Percentiles rank a stretch among this genome's conserved stretches.
Evolutionary conservation across 345 rosid genomes (phyloP).

Genomic region (Pistacia atlantica): DNA sequence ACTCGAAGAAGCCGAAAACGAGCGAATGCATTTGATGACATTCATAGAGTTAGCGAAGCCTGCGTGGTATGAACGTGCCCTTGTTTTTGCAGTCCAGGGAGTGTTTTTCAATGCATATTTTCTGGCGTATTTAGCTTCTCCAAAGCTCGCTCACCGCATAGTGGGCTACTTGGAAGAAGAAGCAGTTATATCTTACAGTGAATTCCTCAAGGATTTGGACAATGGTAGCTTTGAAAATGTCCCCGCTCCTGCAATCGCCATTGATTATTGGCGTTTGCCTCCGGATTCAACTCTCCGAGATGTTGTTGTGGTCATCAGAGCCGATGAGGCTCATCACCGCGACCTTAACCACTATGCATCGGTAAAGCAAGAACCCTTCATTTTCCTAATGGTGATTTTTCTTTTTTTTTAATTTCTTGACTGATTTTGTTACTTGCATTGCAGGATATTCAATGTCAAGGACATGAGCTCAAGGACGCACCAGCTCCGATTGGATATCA

Average conservation of each 20-base stretch:
- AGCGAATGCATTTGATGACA: constrained; percentile 74
- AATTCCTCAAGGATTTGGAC: constrained; percentile 58
- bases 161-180: constrained; percentile 67
- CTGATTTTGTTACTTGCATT: neutral
- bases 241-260: constrained; percentile 66
- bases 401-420: neutral
- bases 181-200: constrained; percentile 60
- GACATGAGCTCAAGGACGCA: constrained; percentile 52
- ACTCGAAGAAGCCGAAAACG: constrained; percentile 67
- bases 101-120: constrained; percentile 62
- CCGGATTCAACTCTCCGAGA: constrained; percentile 55
- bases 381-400: neutral
- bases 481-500: constrained; percentile 63
- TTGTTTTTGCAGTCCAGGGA: constrained; percentile 62
- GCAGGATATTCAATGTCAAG: constrained; percentile 63
- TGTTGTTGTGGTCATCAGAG: constrained; percentile 57
- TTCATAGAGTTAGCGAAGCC: constrained; percentile 59
- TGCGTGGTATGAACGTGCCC: constrained; percentile 56
- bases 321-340: constrained; percentile 72
- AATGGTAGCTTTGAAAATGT: constrained; percentile 51
- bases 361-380: constrained; percentile 18
- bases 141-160: constrained; percentile 62
- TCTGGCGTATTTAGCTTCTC: constrained; percentile 49
- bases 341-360: constrained; percentile 71
- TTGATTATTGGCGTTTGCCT: constrained; percentile 67